Percentiles rank a stretch among this genome's conserved stretches.
These are phyloP conservation scores for Monosporozyma yasuniensis DNA, from an alignment of 805 yeast genomes.

Conservation along the genomic window DNA sequence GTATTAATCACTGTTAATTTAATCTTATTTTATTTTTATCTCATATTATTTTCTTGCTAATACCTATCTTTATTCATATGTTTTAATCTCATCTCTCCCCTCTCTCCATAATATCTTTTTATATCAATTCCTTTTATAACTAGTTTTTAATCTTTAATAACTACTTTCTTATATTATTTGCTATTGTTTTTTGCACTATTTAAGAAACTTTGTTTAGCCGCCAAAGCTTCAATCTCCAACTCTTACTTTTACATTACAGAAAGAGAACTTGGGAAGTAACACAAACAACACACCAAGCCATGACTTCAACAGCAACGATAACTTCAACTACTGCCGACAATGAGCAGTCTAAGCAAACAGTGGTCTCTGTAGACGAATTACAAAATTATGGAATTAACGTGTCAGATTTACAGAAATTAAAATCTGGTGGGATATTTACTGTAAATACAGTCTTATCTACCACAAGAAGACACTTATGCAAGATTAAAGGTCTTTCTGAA, in stretches of 20 bases:
- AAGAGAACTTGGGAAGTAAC: neutral
- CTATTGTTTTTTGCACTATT: neutral
- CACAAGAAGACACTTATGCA: slow-evolving; percentile 53
- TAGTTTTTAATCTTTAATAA: neutral
- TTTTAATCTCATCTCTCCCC: neutral
- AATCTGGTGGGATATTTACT: slow-evolving; percentile 58
- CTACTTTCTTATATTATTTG: neutral
- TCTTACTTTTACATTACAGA: neutral
- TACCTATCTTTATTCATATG: neutral
- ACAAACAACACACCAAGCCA: neutral
- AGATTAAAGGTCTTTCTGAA: slow-evolving; percentile 66
- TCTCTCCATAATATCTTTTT: no score
- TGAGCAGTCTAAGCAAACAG: slow-evolving; percentile 16
- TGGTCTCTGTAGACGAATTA: slow-evolving; percentile 39
- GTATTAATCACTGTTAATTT: neutral
- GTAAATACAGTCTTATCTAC: slow-evolving; percentile 50
- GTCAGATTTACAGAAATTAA: slow-evolving; percentile 62
- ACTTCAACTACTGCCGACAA: slow-evolving; percentile 11
- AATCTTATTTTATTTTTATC: neutral
- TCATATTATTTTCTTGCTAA: neutral
- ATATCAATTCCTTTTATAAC: neutral
- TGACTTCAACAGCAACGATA: slow-evolving; percentile 1
- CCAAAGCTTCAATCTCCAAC: neutral
- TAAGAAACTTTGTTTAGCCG: neutral
- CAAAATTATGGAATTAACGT: slow-evolving; percentile 63